phyloP scores from a whole-genome alignment of 257 asterid species.

The Solanum virginianum region DNA sequence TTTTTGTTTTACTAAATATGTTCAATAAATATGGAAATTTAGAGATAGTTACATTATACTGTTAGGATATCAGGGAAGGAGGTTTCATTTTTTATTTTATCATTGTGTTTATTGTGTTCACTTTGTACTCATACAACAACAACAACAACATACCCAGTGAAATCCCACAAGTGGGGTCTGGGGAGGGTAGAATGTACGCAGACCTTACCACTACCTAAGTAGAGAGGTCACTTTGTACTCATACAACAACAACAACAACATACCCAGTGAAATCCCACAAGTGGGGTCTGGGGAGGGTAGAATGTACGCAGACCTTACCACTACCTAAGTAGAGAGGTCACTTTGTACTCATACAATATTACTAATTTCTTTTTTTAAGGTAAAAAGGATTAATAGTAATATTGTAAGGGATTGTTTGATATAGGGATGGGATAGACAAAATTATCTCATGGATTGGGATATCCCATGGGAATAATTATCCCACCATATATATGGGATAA shows the following conservation, averaged over 20 bases:
- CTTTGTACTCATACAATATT: not conserved
- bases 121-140: not conserved
- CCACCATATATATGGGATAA: not conserved
- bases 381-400: not conserved
- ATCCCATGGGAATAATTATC: not conserved
- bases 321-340: too few relatives aligned
- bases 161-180: too few relatives aligned
- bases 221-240: too few relatives aligned
- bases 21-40: not conserved
- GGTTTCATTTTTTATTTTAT: not conserved
- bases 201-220: too few relatives aligned
- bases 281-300: too few relatives aligned
- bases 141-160: too few relatives aligned
- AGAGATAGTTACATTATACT: not conserved
- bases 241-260: too few relatives aligned
- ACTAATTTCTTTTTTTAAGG: not conserved
- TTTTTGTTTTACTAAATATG: not conserved
- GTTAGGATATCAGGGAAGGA: not conserved
- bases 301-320: too few relatives aligned
- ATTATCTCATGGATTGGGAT: not conserved
- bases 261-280: too few relatives aligned
- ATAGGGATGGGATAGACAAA: not conserved
- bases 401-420: not conserved
- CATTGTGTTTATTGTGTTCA: not conserved
- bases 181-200: too few relatives aligned